Percentiles rank a stretch among this genome's conserved stretches.
Evolutionary conservation across 495 filamentous ascomycete species (phyloP).

Genomic region (Bryoglossum gracile): DNA sequence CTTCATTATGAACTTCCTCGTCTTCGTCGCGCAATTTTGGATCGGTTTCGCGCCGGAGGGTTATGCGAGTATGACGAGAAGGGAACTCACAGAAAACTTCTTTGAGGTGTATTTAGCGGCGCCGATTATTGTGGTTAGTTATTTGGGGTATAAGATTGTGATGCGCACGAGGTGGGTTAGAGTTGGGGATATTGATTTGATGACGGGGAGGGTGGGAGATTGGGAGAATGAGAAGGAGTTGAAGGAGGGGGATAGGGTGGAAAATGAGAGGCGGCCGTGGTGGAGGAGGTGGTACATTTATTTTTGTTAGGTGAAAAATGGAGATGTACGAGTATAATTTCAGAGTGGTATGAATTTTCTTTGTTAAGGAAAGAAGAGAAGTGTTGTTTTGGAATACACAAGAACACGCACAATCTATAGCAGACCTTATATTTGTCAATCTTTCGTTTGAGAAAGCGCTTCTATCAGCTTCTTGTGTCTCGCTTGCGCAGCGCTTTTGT

Average conservation of each 20-base stretch:
- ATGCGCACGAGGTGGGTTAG: slow-evolving; percentile 61
- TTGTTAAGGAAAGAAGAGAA: background rate
- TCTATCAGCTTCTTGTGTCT: too few species aligned
- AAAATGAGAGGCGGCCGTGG: slow-evolving; percentile 62
- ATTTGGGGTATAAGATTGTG: slow-evolving; percentile 69
- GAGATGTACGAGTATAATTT: too few species aligned
- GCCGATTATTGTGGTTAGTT: slow-evolving; percentile 69
- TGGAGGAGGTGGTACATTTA: slow-evolving; percentile 60
- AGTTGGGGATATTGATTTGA: slow-evolving; percentile 68
- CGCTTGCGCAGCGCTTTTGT: too few species aligned
- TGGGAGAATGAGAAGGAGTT: background rate
- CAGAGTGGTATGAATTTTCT: background rate
- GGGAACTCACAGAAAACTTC: slow-evolving; percentile 53
- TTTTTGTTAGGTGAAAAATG: background rate
- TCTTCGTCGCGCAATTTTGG: slow-evolving; percentile 94
- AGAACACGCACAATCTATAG: too few species aligned
- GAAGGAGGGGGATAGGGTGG: slow-evolving; percentile 64
- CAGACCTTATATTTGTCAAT: too few species aligned
- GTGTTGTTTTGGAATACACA: background rate
- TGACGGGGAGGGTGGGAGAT: slow-evolving; percentile 59
- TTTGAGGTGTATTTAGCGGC: slow-evolving; percentile 72
- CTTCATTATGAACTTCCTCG: slow-evolving; percentile 65
- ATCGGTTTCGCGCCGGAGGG: slow-evolving; percentile 72
- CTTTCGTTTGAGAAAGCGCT: too few species aligned
- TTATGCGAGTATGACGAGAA: slow-evolving; percentile 39